Evolutionary conservation across 1,139 yeast species (phyloP).

Genomic region (Hyphopichia buzzinii): DNA sequence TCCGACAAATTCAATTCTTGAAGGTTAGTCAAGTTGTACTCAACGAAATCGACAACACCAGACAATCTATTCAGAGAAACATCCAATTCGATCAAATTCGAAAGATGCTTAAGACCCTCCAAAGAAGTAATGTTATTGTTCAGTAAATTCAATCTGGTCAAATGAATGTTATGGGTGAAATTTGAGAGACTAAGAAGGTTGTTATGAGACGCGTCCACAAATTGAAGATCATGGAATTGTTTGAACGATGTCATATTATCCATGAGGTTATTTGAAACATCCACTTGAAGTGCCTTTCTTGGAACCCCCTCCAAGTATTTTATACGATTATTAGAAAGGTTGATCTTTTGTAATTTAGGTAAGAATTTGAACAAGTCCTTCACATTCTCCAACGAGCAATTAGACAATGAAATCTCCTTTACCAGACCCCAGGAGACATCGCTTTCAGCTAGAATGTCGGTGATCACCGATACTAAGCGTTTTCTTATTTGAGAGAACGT

Average conservation of each 20-base stretch:
- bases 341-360: constrained; percentile 39
- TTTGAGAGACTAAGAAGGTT: constrained; percentile 31
- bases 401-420: constrained; percentile 32
- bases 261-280: constrained; percentile 37
- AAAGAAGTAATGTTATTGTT: constrained; percentile 33
- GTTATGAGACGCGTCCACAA: constrained; percentile 41
- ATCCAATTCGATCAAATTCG: constrained; percentile 41
- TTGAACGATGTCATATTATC: constrained; percentile 43
- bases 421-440: constrained; percentile 44
- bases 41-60: constrained; percentile 38
- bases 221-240: constrained; percentile 40
- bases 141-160: constrained; percentile 32
- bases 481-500: constrained; percentile 51
- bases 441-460: constrained; percentile 35
- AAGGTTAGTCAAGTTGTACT: constrained; percentile 35
- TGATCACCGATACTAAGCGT: constrained; percentile 46
- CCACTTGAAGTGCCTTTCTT: constrained; percentile 29
- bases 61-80: constrained; percentile 40
- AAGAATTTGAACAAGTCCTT: constrained; percentile 44
- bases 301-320: constrained; percentile 51
- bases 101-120: constrained; percentile 37
- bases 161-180: constrained; percentile 33
- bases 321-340: constrained; percentile 44
- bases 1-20: constrained; percentile 47
- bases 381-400: constrained; percentile 34